Conservation (phyloP, 2,329 filamentous ascomycete genomes). For the Talaromyces verruculosus region DNA sequence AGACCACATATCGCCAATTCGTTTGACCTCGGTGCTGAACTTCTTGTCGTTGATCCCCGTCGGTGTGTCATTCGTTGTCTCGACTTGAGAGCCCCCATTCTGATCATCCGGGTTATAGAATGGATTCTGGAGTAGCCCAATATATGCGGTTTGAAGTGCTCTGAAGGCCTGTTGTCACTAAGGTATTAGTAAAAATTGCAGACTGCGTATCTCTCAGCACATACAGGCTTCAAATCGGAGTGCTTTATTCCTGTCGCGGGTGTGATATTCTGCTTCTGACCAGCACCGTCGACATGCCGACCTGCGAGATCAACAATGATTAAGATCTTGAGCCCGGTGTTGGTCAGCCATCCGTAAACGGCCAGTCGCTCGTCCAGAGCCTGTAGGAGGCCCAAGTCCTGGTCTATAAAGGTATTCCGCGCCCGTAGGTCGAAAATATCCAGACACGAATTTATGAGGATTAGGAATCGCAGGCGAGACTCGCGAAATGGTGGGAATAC, state of each 20-base stretch:
- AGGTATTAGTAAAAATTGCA: conserved; percentile 20
- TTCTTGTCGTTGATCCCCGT: conserved; percentile 75
- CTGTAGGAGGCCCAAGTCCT: conserved; percentile 88
- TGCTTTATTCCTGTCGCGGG: conserved; percentile 69
- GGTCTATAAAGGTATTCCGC: conserved; percentile 69
- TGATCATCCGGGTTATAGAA: conserved; percentile 92
- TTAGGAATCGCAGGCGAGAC: conserved; percentile 75
- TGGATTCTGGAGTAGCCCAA: conserved; percentile 83
- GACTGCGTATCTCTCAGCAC: conserved; percentile 30
- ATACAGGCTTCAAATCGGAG: conserved; percentile 79
- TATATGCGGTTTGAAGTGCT: conserved; percentile 89
- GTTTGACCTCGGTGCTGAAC: conserved; percentile 78
- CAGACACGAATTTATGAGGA: conserved; percentile 85
- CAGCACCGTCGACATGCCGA: conserved; percentile 48
- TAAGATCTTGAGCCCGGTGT: conserved; percentile 88
- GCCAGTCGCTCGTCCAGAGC: conserved; percentile 90
- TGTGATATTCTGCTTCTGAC: conserved; percentile 35
- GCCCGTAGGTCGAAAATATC: conserved; percentile 90
- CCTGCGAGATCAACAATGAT: conserved; percentile 90
- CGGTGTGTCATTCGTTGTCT: conserved; percentile 45
- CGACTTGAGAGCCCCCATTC: conserved; percentile 56
- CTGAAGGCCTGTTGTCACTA: conserved; percentile 66
- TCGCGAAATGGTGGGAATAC: conserved; percentile 76
- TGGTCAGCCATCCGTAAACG: conserved; percentile 94
- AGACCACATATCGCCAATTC: conserved; percentile 81